These are phyloP conservation scores for Scleromitrula shiraiana DNA, from an alignment of 2,329 filamentous ascomycete genomes.

Conservation along the genomic window DNA sequence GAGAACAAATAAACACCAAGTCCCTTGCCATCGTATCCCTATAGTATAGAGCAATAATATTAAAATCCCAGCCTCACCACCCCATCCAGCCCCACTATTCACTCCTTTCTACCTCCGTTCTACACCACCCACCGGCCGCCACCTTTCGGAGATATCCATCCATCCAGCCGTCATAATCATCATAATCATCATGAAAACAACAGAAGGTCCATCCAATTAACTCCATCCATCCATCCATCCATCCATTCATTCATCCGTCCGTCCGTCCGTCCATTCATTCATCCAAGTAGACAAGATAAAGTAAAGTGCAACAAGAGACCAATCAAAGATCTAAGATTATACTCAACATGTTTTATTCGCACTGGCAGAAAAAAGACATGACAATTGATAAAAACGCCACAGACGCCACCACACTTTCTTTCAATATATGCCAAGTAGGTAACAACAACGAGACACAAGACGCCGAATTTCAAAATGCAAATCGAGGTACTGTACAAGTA, in stretches of 20 bases:
- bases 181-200: neutral
- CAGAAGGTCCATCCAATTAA: neutral
- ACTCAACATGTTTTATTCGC: constrained; percentile 8
- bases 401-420: constrained; percentile 6
- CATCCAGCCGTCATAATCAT: neutral
- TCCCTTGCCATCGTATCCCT: neutral
- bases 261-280: no score
- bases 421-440: neutral
- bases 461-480: constrained; percentile 10
- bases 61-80: neutral
- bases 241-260: no score
- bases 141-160: neutral
- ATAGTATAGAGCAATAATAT: neutral
- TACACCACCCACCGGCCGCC: neutral
- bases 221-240: no score
- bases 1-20: neutral
- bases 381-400: constrained; percentile 4
- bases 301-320: constrained; percentile 4
- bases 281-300: neutral
- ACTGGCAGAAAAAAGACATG: constrained; percentile 6
- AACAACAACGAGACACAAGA: constrained; percentile 4
- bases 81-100: no score
- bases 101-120: neutral
- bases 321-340: constrained; percentile 2
- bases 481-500: constrained; percentile 23